Percentiles rank a stretch among this genome's conserved stretches.
These are phyloP conservation scores for Petunia secreta DNA, from an alignment of 257 asterid species.

Conservation along the genomic window DNA sequence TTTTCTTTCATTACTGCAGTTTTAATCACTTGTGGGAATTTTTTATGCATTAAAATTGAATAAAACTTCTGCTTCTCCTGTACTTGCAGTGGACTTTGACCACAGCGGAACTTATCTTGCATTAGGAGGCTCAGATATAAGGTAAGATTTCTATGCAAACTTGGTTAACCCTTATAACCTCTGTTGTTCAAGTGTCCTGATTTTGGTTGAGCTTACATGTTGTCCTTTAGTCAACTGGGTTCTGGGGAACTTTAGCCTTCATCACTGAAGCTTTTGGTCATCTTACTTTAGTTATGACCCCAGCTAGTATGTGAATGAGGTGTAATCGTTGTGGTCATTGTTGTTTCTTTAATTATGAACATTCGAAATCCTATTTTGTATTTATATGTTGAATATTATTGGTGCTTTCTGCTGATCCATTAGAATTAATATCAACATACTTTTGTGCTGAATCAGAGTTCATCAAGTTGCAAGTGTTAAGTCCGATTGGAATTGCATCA, in stretches of 20 bases:
- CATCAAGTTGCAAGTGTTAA: constrained; percentile 69
- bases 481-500: constrained; percentile 73
- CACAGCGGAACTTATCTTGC: constrained; percentile 83
- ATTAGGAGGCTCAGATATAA: constrained; percentile 65
- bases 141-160: constrained; percentile 39
- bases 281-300: not conserved
- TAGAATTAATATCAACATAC: not conserved
- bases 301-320: not conserved
- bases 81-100: constrained; percentile 68
- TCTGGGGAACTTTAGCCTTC: not conserved
- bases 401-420: not conserved
- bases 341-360: not conserved
- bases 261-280: not conserved
- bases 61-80: constrained; percentile 14
- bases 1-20: constrained; percentile 6
- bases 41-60: not conserved
- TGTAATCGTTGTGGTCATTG: not conserved
- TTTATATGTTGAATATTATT: not conserved
- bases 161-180: not conserved
- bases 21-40: not conserved
- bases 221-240: not conserved
- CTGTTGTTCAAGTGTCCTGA: not conserved
- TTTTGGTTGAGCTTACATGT: not conserved
- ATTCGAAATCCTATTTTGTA: not conserved
- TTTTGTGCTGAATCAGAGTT: constrained; percentile 44